These are phyloP conservation scores for Ogataea corticis DNA, from an alignment of 805 yeast species.

Conservation along the genomic window DNA sequence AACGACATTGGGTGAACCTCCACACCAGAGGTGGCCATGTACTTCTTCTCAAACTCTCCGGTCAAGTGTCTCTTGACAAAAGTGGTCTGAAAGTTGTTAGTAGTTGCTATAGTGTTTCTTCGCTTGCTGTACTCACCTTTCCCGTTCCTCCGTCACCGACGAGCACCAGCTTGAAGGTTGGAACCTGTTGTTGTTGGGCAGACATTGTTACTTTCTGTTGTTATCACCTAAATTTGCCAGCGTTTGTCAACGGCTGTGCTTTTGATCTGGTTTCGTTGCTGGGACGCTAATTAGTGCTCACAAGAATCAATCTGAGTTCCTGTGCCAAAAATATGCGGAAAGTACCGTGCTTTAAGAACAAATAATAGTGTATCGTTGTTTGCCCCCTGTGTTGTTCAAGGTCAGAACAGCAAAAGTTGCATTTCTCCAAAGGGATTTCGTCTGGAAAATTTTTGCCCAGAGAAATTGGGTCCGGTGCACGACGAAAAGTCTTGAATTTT, in stretches of 20 bases:
- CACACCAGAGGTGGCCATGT: conserved; percentile 98
- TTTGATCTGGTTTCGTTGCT: background rate
- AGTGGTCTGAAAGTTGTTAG: conserved; percentile 62
- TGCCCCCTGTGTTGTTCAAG: conserved; percentile 1
- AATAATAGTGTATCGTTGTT: background rate
- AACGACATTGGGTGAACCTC: conserved; percentile 98
- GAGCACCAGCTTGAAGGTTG: conserved; percentile 95
- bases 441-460: conserved; percentile 9
- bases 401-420: conserved; percentile 9
- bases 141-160: conserved; percentile 99
- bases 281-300: background rate
- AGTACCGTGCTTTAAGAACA: too few relatives aligned
- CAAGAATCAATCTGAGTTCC: conserved; percentile 1
- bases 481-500: background rate
- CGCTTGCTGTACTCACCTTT: conserved; percentile 52
- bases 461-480: background rate
- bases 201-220: conserved; percentile 46
- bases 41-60: conserved; percentile 98
- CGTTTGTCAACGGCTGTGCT: conserved; percentile 2
- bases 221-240: conserved; percentile 1
- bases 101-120: background rate
- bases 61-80: conserved; percentile 99
- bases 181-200: conserved; percentile 63
- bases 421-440: conserved; percentile 6
- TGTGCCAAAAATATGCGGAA: background rate